Conservation (phyloP, 148 eudicot genomes). For the Nyssa sinensis region DNA sequence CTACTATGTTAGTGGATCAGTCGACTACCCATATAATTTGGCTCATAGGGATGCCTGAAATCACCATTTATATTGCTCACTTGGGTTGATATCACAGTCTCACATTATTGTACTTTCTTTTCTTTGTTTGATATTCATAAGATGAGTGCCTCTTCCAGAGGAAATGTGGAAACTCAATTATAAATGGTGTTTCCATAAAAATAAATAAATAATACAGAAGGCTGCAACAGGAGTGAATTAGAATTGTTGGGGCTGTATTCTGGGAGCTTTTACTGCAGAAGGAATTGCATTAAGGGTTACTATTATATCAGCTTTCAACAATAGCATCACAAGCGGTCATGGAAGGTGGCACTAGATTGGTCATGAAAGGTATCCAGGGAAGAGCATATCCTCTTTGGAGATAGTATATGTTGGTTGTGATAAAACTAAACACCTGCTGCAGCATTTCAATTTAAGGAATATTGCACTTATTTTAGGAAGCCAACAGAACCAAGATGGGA, state of each 20-base stretch:
- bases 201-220: not conserved
- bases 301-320: not conserved
- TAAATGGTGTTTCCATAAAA: not conserved
- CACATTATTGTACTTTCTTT: no score
- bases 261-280: not conserved
- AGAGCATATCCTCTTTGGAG: not conserved
- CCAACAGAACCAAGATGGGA: not conserved
- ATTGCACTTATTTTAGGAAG: not conserved
- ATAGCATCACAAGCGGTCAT: not conserved
- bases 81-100: no score
- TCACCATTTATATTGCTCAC: no score
- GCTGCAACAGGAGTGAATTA: not conserved
- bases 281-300: not conserved
- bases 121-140: not conserved
- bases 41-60: no score
- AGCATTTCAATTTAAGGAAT: not conserved
- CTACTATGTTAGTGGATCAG: no score
- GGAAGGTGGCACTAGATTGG: not conserved
- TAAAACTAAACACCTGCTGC: not conserved
- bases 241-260: not conserved
- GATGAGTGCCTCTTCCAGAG: not conserved
- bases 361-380: not conserved
- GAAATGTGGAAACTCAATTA: not conserved
- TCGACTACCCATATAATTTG: no score
- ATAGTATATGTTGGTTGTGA: not conserved